phyloP scores from a whole-genome alignment of 768 basidiomycete genomes.

The Cyathus striatus region DNA sequence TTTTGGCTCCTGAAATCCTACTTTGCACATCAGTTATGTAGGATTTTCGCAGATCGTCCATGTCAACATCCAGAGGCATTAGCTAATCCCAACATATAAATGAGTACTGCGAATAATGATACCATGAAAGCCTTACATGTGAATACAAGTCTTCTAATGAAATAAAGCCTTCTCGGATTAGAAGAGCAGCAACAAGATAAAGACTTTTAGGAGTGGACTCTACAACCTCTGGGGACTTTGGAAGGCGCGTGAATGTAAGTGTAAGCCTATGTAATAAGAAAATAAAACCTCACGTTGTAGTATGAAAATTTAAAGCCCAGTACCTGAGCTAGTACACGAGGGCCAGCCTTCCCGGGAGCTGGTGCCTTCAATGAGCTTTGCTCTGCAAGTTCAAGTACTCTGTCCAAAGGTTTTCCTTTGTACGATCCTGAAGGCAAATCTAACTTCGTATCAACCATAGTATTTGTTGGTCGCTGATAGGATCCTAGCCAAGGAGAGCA shows the following conservation, averaged over 20 bases:
- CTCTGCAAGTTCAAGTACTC: constrained; percentile 58
- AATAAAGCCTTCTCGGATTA: constrained; percentile 88
- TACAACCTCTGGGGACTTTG: constrained; percentile 50
- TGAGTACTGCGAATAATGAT: constrained; percentile 8
- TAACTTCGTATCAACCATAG: constrained; percentile 30
- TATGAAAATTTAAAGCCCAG: constrained; percentile 96
- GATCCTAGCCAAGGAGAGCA: constrained; percentile 83
- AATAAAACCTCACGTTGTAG: constrained; percentile 66
- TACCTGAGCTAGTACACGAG: constrained; percentile 80
- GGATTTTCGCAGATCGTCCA: constrained; percentile 62
- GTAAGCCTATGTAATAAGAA: not conserved
- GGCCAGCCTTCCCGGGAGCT: constrained; percentile 21
- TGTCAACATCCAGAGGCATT: constrained; percentile 68
- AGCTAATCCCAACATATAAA: constrained; percentile 37
- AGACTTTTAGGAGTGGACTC: constrained; percentile 68
- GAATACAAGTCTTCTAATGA: constrained; percentile 85
- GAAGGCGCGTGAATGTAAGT: constrained; percentile 7
- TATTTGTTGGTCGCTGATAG: constrained; percentile 25
- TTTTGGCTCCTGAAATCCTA: constrained; percentile 64
- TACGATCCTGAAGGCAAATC: constrained; percentile 36
- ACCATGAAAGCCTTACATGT: constrained; percentile 62
- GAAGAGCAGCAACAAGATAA: constrained; percentile 76
- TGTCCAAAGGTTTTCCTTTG: constrained; percentile 59
- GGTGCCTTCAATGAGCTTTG: constrained; percentile 14
- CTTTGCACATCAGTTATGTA: constrained; percentile 59